Percentiles rank a stretch among this genome's conserved stretches.
Conservation (phyloP, 2,329 filamentous ascomycete species). For the Trichophaea hybrida region DNA sequence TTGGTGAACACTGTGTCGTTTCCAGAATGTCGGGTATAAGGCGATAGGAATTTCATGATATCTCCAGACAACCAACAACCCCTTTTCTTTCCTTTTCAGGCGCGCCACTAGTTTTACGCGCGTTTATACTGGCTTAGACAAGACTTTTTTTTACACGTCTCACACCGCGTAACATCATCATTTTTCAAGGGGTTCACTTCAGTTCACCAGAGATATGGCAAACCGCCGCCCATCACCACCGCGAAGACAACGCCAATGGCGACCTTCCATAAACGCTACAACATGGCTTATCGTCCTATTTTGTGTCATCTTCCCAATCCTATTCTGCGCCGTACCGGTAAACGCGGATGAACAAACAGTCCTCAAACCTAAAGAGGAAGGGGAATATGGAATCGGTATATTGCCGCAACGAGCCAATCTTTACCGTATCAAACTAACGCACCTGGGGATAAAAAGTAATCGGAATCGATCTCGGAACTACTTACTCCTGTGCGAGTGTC, state of each 20-base stretch:
- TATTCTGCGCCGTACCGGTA: background rate
- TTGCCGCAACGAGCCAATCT: background rate
- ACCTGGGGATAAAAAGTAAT: background rate
- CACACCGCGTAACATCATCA: no score
- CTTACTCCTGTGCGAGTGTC: constrained; percentile 98
- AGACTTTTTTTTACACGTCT: no score
- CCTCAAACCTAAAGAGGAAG: background rate
- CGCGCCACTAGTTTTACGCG: no score
- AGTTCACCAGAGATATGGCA: background rate
- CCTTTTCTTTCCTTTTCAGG: no score
- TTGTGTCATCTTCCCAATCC: background rate
- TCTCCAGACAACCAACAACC: no score
- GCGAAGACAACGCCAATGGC: background rate
- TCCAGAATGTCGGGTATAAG: no score
- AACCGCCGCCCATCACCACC: background rate
- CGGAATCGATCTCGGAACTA: constrained; percentile 42
- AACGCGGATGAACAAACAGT: background rate
- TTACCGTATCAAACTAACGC: background rate
- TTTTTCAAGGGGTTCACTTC: no score
- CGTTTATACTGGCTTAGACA: no score
- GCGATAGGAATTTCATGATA: no score
- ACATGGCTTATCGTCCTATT: background rate
- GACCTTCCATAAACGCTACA: background rate
- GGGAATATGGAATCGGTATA: background rate
- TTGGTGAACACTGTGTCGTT: no score